These are phyloP conservation scores for Kwoniella newhampshirensis DNA, from an alignment of 768 basidiomycete species.

Conservation along the genomic window DNA sequence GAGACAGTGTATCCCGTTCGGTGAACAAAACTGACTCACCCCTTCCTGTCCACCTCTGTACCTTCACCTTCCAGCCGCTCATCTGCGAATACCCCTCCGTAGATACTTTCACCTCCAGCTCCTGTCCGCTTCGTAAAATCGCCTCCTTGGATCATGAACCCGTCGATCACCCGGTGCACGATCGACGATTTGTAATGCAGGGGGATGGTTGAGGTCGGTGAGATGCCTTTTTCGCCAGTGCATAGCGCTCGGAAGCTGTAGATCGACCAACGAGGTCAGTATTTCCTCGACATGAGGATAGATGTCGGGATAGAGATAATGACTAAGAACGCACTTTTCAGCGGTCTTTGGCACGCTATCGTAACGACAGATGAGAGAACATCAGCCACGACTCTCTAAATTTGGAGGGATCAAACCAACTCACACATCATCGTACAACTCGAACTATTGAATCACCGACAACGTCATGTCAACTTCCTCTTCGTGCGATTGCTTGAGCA, in stretches of 20 bases:
- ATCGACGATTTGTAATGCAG: constrained; percentile 79
- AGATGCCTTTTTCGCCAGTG: constrained; percentile 80
- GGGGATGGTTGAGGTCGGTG: constrained; percentile 63
- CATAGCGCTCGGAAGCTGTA: constrained; percentile 81
- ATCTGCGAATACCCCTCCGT: constrained; percentile 65
- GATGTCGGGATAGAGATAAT: not conserved
- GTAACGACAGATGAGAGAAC: not conserved
- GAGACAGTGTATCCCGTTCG: not conserved
- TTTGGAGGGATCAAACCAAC: constrained; percentile 10
- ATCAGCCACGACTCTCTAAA: not conserved
- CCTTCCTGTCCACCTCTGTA: constrained; percentile 59
- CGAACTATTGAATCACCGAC: constrained; percentile 50
- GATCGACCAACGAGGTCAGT: constrained; percentile 67
- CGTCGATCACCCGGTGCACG: constrained; percentile 72
- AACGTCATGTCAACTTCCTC: not conserved
- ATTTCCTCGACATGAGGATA: not conserved
- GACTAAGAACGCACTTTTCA: constrained; percentile 65
- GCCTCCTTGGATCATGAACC: constrained; percentile 73
- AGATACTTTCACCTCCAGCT: constrained; percentile 54
- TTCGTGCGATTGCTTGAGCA: not conserved
- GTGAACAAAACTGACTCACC: constrained; percentile 53
- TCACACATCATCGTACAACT: constrained; percentile 65
- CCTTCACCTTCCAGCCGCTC: constrained; percentile 64
- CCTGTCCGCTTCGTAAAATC: constrained; percentile 66
- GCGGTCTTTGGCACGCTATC: constrained; percentile 62